Evolutionary conservation across 2,329 filamentous ascomycete species (phyloP).

Genomic region (Iodosphaeria phyllophila): DNA sequence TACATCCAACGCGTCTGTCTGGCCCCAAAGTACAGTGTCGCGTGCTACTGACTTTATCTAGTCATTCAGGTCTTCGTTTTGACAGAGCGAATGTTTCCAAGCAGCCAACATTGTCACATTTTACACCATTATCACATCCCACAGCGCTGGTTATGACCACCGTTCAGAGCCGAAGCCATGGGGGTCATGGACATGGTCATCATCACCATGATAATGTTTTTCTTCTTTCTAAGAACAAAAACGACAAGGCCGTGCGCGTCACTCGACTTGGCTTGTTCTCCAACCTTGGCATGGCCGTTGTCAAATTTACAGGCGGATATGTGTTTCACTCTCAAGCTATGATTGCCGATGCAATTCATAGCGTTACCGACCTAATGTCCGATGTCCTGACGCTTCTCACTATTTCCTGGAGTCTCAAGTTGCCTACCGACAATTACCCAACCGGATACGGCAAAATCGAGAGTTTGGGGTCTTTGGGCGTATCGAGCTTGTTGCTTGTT

Average conservation of each 20-base stretch:
- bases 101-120: too few species aligned
- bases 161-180: conserved; percentile 28
- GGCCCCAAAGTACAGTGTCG: too few species aligned
- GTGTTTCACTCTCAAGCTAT: conserved; percentile 88
- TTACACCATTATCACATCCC: too few species aligned
- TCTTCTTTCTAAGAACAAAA: conserved; percentile 64
- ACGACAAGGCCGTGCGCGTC: conserved; percentile 85
- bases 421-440: conserved; percentile 69
- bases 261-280: conserved; percentile 76
- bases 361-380: conserved; percentile 83
- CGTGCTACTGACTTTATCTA: too few species aligned
- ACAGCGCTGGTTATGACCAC: too few species aligned
- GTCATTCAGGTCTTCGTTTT: too few species aligned
- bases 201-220: conserved; percentile 78
- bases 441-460: conserved; percentile 96
- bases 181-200: conserved; percentile 45
- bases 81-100: too few species aligned
- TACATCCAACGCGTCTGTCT: too few species aligned
- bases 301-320: conserved; percentile 83
- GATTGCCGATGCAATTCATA: conserved; percentile 87
- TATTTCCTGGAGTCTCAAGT: conserved; percentile 79
- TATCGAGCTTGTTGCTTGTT: conserved; percentile 75
- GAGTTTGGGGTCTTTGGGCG: conserved; percentile 79
- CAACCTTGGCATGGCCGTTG: conserved; percentile 86
- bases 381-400: conserved; percentile 89